Evolutionary conservation across 306 rosid species (phyloP).

Genomic region (Fragaria nilgerrensis): DNA sequence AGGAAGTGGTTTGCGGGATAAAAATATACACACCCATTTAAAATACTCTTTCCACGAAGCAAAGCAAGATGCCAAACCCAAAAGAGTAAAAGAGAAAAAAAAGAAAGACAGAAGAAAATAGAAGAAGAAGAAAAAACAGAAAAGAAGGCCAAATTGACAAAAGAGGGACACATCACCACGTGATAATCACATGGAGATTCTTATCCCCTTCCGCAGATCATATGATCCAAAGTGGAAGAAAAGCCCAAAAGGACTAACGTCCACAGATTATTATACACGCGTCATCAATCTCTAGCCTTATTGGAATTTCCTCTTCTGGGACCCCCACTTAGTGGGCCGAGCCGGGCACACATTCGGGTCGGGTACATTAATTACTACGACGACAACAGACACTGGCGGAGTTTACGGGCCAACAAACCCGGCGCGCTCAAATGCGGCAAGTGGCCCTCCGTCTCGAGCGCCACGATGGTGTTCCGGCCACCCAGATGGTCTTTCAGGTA

Average conservation of each 20-base stretch:
- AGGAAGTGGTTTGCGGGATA: no score
- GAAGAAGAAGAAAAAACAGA: not conserved
- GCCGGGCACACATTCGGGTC: not conserved
- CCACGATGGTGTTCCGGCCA: conserved; percentile 65
- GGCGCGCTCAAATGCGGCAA: conserved; percentile 91
- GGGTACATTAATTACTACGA: not conserved
- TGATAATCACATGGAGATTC: conserved; percentile 64
- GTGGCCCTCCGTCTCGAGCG: conserved; percentile 89
- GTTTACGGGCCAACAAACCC: conserved; percentile 46
- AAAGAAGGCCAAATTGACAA: not conserved
- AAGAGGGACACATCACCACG: conserved; percentile 33
- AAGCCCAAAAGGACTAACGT: not conserved
- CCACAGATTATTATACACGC: conserved; percentile 59
- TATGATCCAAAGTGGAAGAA: conserved; percentile 20
- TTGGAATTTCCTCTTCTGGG: not conserved
- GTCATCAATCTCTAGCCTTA: conserved; percentile 33
- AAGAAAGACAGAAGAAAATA: not conserved
- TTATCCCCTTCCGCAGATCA: conserved; percentile 46
- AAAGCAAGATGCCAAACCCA: conserved; percentile 5
- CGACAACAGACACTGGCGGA: conserved; percentile 53
- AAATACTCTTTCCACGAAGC: no score
- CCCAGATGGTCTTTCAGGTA: conserved; percentile 79
- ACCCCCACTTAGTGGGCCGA: conserved; percentile 1
- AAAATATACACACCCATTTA: no score
- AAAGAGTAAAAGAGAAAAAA: not conserved